phyloP scores from a whole-genome alignment of 192 early-diverging fungal genomes.

The Backusella liffmaniae region DNA sequence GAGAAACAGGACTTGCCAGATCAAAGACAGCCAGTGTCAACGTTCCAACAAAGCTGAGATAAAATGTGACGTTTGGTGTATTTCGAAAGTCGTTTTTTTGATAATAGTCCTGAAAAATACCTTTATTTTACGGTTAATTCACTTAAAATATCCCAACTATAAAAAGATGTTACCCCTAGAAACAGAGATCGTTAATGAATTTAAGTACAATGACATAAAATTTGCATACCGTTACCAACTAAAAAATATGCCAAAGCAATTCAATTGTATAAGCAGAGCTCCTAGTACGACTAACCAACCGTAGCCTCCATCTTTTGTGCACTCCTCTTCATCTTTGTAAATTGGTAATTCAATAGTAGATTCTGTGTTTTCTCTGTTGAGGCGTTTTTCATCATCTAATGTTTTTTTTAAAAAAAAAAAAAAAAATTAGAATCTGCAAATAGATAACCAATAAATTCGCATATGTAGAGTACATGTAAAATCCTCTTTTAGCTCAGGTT shows the following conservation, averaged over 20 bases:
- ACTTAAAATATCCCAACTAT: neutral
- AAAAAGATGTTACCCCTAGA: neutral
- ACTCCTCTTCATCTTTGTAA: neutral
- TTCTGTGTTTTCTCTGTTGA: neutral
- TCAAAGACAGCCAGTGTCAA: neutral
- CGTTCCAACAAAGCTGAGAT: conserved; percentile 29
- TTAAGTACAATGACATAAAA: neutral
- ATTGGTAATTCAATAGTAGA: neutral
- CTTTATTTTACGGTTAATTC: conserved; percentile 8
- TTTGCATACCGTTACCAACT: neutral
- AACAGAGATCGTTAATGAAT: neutral
- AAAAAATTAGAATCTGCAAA: neutral
- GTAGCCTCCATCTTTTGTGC: conserved; percentile 33
- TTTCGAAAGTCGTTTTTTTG: conserved; percentile 21
- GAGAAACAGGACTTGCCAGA: conserved; percentile 17
- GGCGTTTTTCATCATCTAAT: neutral
- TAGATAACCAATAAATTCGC: neutral
- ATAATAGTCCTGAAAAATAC: conserved; percentile 34
- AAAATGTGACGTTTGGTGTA: conserved; percentile 1
- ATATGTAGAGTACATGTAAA: neutral
- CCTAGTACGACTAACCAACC: conserved; percentile 40
- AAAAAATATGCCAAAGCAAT: neutral
- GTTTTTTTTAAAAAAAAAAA: neutral
- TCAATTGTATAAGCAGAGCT: conserved; percentile 35
- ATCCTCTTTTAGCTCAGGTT: neutral